Conservation (phyloP, 2,329 filamentous ascomycete species). For the Phyllosticta citriasiana region DNA sequence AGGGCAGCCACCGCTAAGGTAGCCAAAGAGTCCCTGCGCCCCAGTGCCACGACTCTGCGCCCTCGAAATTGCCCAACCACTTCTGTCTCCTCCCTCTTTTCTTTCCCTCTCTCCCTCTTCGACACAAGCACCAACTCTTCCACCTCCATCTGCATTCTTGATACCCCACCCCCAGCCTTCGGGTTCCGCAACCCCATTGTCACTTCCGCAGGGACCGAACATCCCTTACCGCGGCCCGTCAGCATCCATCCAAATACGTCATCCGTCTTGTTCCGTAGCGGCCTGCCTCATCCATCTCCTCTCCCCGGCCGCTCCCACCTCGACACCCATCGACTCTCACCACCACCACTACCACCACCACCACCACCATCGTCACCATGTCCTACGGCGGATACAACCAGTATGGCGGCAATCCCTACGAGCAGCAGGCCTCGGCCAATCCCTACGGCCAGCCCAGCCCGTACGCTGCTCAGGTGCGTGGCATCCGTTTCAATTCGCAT, state of each 20-base stretch:
- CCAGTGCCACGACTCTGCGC: background rate
- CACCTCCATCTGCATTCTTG: background rate
- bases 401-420: conserved; percentile 52
- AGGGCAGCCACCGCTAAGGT: background rate
- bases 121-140: background rate
- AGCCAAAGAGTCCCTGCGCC: background rate
- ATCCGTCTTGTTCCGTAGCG: conserved; percentile 2
- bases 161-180: background rate
- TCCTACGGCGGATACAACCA: conserved; percentile 30
- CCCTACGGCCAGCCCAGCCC: conserved; percentile 41
- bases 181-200: background rate
- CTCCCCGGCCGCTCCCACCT: conserved; percentile 14
- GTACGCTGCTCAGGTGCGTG: conserved; percentile 12
- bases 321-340: conserved; percentile 10
- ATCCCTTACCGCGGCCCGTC: background rate
- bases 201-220: background rate
- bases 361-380: conserved; percentile 14
- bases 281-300: background rate
- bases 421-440: conserved; percentile 36
- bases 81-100: background rate
- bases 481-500: conserved; percentile 26
- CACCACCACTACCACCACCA: background rate
- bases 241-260: conserved; percentile 3
- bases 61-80: conserved; percentile 1
- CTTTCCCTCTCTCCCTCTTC: background rate